Evolutionary conservation across 75 land plant species (phyloP), one percentile per base, ranked within the genome.

Genomic region (Pseudotsuga menziesii): DNA sequence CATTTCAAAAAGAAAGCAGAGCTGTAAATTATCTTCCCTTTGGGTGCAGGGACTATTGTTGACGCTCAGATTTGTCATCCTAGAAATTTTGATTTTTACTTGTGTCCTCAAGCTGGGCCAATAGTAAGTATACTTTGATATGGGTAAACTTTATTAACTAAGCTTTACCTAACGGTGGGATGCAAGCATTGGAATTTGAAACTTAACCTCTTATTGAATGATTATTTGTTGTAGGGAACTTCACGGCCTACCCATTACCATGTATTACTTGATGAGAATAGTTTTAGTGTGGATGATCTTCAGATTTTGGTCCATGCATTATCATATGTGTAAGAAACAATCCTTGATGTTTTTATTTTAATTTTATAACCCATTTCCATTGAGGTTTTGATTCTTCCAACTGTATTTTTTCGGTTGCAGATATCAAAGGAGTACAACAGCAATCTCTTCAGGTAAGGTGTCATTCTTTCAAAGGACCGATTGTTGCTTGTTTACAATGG

Each of bases 221-320:
- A 36, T 41, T 36, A 44, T 58, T 5, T 61, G 61, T 58, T 67
- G 79, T 67, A 89, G 83, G 90, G 96, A 7, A 93, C 96, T 4
- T 83, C 92, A 13, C 82, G 92, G 82, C 96, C 96, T 4, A 83
- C 94, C 0, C 96, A 93, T 80, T 93, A 93, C 52, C 94, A 93
- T 73, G 86, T 93, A 12, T 70, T 93, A 58, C 72, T 61, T 5
- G 96, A 93, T 77, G 87, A 89, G 66, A 73, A 84, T 36, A 80
- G 88, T 3, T 89, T 93, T 78, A 56, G 79, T 11, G 74, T 91
- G 12, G 95, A 93, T 79, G 89, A 87, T 14, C 74, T 93, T 11
- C 91, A 93, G 61, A 89, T 80, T 48, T 86, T 92, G 20, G 91
- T 92, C 36, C 91, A 93, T 61, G 84, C 86, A 1, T 77, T 93